Conservation (phyloP, 345 rosid genomes). For the Anacardium occidentale region DNA sequence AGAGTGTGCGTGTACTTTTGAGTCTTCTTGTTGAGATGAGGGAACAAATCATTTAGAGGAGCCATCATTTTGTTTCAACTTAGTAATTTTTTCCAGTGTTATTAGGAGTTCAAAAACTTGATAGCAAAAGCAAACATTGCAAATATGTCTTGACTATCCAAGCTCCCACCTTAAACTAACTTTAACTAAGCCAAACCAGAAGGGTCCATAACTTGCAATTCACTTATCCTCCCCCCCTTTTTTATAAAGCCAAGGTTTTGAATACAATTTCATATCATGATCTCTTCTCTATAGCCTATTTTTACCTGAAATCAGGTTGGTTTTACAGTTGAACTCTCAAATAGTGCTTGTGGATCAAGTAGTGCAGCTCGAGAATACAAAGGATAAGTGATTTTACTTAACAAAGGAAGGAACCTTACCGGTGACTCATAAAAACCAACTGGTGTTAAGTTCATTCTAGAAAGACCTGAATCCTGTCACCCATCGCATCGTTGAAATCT, state of each 20-base stretch:
- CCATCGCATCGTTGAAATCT: conserved; percentile 72
- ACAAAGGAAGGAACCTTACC: conserved; percentile 1
- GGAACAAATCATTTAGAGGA: too few relatives aligned
- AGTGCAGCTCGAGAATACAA: neutral
- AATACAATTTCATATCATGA: too few relatives aligned
- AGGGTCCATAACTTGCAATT: neutral
- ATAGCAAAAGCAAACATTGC: too few relatives aligned
- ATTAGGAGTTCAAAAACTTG: too few relatives aligned
- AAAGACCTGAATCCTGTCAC: conserved; percentile 91
- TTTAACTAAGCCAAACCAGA: too few relatives aligned
- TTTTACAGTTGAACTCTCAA: neutral
- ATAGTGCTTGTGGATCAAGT: neutral
- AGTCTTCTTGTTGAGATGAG: too few relatives aligned
- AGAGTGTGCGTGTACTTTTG: too few relatives aligned
- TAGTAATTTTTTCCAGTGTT: too few relatives aligned
- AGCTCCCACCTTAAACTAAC: too few relatives aligned
- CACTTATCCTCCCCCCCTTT: neutral
- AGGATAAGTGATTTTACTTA: too few relatives aligned
- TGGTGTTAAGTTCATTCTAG: conserved; percentile 45
- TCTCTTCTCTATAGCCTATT: neutral
- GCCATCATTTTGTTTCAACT: too few relatives aligned
- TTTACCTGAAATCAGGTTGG: neutral
- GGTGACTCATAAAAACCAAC: neutral
- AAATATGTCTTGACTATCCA: too few relatives aligned
- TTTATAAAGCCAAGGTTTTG: neutral